phyloP scores from a whole-genome alignment of 2,329 filamentous ascomycete species.

The Nemania serpens region DNA sequence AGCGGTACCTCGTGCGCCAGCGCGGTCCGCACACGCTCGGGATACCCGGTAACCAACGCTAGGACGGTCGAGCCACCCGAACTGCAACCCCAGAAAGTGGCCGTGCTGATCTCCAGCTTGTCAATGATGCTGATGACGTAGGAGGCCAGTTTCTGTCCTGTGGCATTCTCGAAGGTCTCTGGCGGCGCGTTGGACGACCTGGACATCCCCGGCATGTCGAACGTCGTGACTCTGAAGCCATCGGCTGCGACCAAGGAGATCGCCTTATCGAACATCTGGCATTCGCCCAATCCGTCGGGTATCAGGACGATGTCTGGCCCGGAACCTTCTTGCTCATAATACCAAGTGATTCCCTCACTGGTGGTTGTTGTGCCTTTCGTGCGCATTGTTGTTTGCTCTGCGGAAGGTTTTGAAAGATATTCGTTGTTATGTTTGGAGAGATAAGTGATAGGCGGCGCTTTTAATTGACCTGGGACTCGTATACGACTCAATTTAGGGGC shows the following conservation, averaged over 20 bases:
- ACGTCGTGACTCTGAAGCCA: slow-evolving; percentile 26
- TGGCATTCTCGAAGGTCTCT: slow-evolving; percentile 21
- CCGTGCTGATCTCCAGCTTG: slow-evolving; percentile 19
- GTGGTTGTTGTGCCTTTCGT: slow-evolving; percentile 24
- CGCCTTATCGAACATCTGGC: slow-evolving; percentile 27
- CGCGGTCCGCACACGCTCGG: slow-evolving; percentile 25
- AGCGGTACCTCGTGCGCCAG: slow-evolving; percentile 28
- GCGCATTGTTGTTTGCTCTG: slow-evolving; percentile 20
- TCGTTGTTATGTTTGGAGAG: no score
- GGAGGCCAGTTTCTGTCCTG: slow-evolving; percentile 25
- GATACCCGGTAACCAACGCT: slow-evolving; percentile 20
- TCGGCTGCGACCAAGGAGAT: slow-evolving; percentile 17
- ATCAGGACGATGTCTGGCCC: slow-evolving; percentile 27
- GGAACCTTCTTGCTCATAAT: slow-evolving; percentile 29
- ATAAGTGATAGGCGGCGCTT: no score
- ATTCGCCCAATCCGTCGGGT: slow-evolving; percentile 27
- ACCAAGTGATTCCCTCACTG: slow-evolving; percentile 26
- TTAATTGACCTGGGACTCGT: no score
- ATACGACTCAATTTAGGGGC: no score
- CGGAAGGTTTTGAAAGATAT: no score
- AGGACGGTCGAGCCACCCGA: slow-evolving; percentile 26
- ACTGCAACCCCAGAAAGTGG: slow-evolving; percentile 30
- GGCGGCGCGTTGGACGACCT: slow-evolving; percentile 20
- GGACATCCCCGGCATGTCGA: slow-evolving; percentile 30
- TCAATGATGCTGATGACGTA: slow-evolving; percentile 27